Percentiles rank a stretch among this genome's conserved stretches.
phyloP scores from a whole-genome alignment of 169 alveolate genomes.

The Plasmodium sp. region DNA sequence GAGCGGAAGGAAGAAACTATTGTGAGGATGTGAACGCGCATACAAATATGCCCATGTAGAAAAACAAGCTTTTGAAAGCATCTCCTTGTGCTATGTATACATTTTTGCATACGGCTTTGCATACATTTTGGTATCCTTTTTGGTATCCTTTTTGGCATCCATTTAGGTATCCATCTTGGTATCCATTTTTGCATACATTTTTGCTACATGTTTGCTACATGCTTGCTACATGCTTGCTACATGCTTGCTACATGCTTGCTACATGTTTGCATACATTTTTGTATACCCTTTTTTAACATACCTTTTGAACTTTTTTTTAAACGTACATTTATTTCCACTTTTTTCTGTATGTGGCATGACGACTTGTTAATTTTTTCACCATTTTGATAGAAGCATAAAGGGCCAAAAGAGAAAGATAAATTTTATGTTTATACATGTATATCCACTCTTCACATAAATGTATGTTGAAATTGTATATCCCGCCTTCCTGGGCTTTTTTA shows the following conservation, averaged over 20 bases:
- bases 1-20: slow-evolving; percentile 1
- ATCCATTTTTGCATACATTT: not conserved
- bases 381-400: not conserved
- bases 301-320: not conserved
- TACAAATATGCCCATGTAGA: not conserved
- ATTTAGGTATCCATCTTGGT: not conserved
- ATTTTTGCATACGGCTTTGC: not conserved
- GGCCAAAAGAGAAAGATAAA: slow-evolving; percentile 7
- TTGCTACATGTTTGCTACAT: too few relatives aligned
- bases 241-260: too few relatives aligned
- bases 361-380: not conserved
- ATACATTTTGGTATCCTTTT: not conserved
- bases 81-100: not conserved
- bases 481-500: not conserved
- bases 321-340: not conserved
- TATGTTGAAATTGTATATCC: slow-evolving; percentile 17
- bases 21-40: not conserved
- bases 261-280: not conserved
- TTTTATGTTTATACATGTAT: not conserved
- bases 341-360: not conserved
- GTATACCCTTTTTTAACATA: not conserved
- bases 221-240: too few relatives aligned
- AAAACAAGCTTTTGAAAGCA: not conserved
- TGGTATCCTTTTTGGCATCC: not conserved
- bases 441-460: slow-evolving; percentile 1